A percentile compares a stretch with the other conserved stretches of the same genome.
phyloP scores from a whole-genome alignment of 148 eudicot genomes.

The Dianthus caryophyllus region DNA sequence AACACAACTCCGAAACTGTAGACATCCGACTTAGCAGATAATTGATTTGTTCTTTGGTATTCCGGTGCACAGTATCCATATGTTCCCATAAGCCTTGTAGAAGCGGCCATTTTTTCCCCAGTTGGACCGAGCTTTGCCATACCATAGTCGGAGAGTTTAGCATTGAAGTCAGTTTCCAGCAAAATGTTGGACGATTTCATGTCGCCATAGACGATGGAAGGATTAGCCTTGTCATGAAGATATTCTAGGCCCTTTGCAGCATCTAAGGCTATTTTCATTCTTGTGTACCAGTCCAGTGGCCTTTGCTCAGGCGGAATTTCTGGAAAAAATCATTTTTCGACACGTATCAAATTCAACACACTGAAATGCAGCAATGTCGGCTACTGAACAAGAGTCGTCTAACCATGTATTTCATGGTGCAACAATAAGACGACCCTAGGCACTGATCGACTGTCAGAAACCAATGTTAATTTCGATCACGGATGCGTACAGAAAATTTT shows the following conservation, averaged over 20 bases:
- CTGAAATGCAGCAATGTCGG: no score
- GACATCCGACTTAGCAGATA: slow-evolving; percentile 47
- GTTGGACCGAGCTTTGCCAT: slow-evolving; percentile 50
- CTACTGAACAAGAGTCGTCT: no score
- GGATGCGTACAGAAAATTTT: neutral
- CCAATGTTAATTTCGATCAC: neutral
- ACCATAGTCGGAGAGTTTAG: slow-evolving; percentile 57
- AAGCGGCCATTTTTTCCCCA: slow-evolving; percentile 39
- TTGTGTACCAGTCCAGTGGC: slow-evolving; percentile 46
- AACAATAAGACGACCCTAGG: no score
- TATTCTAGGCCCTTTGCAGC: slow-evolving; percentile 54
- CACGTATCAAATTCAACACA: neutral
- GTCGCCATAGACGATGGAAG: slow-evolving; percentile 50
- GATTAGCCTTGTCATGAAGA: slow-evolving; percentile 44
- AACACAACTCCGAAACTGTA: slow-evolving; percentile 54
- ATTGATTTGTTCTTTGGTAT: slow-evolving; percentile 44
- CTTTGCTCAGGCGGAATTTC: slow-evolving; percentile 28
- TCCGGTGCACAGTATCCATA: slow-evolving; percentile 67
- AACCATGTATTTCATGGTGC: no score
- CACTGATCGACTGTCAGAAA: no score
- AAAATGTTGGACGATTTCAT: slow-evolving; percentile 50
- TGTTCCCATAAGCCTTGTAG: slow-evolving; percentile 52
- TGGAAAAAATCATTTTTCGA: slow-evolving; percentile 18
- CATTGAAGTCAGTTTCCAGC: slow-evolving; percentile 37
- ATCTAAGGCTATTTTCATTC: slow-evolving; percentile 47